Evolutionary conservation across 139 green algal species (phyloP).

Genomic region (Ulvella scutata): DNA sequence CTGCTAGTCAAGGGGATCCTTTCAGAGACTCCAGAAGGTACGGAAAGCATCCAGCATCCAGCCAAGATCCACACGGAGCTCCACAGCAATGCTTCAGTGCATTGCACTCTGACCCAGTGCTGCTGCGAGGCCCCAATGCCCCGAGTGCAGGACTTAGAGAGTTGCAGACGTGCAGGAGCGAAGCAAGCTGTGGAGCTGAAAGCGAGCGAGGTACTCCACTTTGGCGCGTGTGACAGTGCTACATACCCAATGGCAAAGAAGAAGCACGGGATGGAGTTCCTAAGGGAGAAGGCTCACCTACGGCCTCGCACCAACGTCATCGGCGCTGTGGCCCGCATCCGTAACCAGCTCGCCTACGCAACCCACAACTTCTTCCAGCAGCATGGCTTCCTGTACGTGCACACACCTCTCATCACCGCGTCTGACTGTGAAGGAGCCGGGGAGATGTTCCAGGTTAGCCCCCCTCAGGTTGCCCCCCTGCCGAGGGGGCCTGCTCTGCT

Average conservation of each 20-base stretch:
- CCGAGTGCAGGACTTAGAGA: no score
- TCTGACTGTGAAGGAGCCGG: conserved; percentile 92
- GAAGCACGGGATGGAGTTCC: conserved; percentile 83
- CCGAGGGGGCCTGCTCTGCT: neutral
- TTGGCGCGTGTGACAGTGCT: conserved; percentile 64
- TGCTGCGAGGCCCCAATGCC: no score
- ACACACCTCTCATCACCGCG: conserved; percentile 92
- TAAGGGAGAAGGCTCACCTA: conserved; percentile 87
- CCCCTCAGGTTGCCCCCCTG: neutral
- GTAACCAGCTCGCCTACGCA: conserved; percentile 86
- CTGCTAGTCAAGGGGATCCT: conserved; percentile 77
- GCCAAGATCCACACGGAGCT: neutral
- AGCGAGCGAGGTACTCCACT: conserved; percentile 52
- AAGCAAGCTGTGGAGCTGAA: conserved; percentile 69
- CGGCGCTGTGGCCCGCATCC: conserved; percentile 78
- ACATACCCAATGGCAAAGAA: conserved; percentile 94
- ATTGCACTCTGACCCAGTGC: neutral
- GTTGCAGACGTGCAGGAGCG: neutral
- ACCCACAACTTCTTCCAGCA: conserved; percentile 92
- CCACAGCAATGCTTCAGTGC: neutral
- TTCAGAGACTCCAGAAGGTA: conserved; percentile 64
- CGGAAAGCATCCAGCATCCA: neutral
- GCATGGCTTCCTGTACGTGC: conserved; percentile 91
- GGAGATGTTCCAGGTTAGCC: conserved; percentile 94
- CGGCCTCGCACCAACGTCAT: conserved; percentile 93